Evolutionary conservation across 2,329 filamentous ascomycete species (phyloP), one percentile per base, ranked within the genome.

Genomic region (Ascocoryne sarcoides): DNA sequence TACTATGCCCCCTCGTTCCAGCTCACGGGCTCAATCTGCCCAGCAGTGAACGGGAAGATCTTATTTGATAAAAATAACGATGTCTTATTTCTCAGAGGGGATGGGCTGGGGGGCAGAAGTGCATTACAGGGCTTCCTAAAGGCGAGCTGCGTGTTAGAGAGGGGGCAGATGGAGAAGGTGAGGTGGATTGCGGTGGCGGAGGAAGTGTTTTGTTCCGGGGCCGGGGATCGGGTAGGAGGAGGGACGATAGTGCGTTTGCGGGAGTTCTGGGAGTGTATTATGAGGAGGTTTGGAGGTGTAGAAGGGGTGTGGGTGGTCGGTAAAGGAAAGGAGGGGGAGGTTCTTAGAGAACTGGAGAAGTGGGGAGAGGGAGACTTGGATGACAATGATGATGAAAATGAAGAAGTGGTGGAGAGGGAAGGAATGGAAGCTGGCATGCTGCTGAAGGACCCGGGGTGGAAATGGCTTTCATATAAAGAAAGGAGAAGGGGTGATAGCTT

Each of bases 251-350:
- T n/a, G n/a, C n/a, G 39, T 17, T 12, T 52, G 8, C 14, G 40
- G 8, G 33, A 40, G 8, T 52, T 54, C 26, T 54, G 48, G 50
- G 40, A 44, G 20, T 36, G 32, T 12, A 33, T 54, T 2, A 41
- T 33, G 29, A 36, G 33, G 19, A 43, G 43, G 32, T 50, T 51
- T 18, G 4, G 12, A 8, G 31, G 19, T 5, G 5, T 50, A 4
- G 32, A 45, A 17, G 47, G 48, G 36, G 32, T 52, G n/a, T 32
- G 34, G 26, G 38, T 46, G 29, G 16, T 43, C 4, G 34, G 31
- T 1, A 29, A 12, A n/a, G 38, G 30, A 18, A 37, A 32, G 39
- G 42, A 42, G 18, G 16, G 10, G 10, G 26, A 30, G 21, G 15
- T 44, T n/a, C 14, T 40, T 10, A 14, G 26, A 17, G 34, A 14